Evolutionary conservation across 2,329 filamentous ascomycete genomes (phyloP).

Genomic region (Talaromyces sp.): DNA sequence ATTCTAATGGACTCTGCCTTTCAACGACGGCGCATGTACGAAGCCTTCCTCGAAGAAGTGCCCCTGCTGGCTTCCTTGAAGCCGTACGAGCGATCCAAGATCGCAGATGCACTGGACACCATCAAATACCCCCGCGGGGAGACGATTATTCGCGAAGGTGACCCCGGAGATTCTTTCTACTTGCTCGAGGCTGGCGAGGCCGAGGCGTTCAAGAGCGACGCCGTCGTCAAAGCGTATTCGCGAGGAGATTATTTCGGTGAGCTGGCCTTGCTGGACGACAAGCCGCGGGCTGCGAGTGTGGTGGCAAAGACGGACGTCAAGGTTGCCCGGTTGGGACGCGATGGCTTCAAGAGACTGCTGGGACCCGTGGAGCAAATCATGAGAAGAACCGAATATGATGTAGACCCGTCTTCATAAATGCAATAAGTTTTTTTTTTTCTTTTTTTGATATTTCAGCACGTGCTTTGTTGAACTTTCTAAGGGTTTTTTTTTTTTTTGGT

Average conservation of each 20-base stretch:
- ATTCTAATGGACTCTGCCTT: conserved; percentile 99
- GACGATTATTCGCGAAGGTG: conserved; percentile 86
- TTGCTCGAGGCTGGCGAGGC: conserved; percentile 83
- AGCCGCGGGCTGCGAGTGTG: conserved; percentile 84
- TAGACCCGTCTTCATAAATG: conserved; percentile 18
- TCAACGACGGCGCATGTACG: conserved; percentile 91
- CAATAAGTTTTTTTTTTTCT: no score
- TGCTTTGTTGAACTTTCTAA: no score
- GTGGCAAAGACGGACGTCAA: conserved; percentile 81
- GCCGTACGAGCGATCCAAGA: conserved; percentile 91
- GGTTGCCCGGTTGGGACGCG: conserved; percentile 85
- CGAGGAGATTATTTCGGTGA: conserved; percentile 98
- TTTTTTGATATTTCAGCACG: neutral
- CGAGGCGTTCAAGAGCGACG: conserved; percentile 74
- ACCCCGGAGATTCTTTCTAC: conserved; percentile 87
- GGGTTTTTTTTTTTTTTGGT: neutral
- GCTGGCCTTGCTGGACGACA: conserved; percentile 86
- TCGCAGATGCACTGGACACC: conserved; percentile 91
- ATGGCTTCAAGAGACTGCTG: conserved; percentile 86
- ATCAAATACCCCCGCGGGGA: conserved; percentile 73
- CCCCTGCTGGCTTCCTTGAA: conserved; percentile 77
- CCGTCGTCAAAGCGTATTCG: conserved; percentile 69
- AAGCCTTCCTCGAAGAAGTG: conserved; percentile 92
- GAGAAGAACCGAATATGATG: conserved; percentile 56
- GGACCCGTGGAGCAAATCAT: conserved; percentile 93